phyloP scores from a whole-genome alignment of 106 monocot genomes.

The Dendrobium huoshanense region DNA sequence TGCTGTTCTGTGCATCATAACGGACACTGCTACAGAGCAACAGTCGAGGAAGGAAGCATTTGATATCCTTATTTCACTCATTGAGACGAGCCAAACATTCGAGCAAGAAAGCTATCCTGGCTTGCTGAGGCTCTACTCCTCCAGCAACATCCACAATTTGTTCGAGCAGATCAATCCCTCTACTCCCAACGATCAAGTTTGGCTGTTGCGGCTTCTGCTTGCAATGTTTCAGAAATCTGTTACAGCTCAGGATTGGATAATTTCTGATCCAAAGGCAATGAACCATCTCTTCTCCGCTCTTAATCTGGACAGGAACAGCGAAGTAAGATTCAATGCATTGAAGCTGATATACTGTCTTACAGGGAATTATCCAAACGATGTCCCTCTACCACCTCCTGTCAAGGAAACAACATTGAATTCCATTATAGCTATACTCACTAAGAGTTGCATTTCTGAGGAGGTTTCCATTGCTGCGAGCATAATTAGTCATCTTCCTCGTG shows the following conservation, averaged over 20 bases:
- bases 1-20: conserved; percentile 9
- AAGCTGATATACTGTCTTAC: conserved; percentile 7
- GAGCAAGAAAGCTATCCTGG: neutral
- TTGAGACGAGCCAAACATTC: neutral
- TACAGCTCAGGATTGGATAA: neutral
- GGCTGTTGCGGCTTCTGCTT: conserved; percentile 1
- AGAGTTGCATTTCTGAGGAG: neutral
- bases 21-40: neutral
- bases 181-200: neutral
- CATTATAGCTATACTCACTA: conserved; percentile 1
- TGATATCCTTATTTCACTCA: conserved; percentile 13
- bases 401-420: conserved; percentile 1
- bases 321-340: conserved; percentile 10
- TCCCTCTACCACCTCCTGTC: conserved; percentile 12
- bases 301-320: neutral
- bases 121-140: conserved; percentile 12
- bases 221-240: conserved; percentile 11
- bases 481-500: conserved; percentile 10
- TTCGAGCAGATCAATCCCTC: neutral
- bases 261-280: neutral
- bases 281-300: conserved; percentile 1
- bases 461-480: conserved; percentile 12
- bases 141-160: conserved; percentile 9
- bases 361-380: neutral
- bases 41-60: conserved; percentile 9